phyloP scores from a whole-genome alignment of 495 filamentous ascomycete species.

The Opeltia flavorubescens region DNA sequence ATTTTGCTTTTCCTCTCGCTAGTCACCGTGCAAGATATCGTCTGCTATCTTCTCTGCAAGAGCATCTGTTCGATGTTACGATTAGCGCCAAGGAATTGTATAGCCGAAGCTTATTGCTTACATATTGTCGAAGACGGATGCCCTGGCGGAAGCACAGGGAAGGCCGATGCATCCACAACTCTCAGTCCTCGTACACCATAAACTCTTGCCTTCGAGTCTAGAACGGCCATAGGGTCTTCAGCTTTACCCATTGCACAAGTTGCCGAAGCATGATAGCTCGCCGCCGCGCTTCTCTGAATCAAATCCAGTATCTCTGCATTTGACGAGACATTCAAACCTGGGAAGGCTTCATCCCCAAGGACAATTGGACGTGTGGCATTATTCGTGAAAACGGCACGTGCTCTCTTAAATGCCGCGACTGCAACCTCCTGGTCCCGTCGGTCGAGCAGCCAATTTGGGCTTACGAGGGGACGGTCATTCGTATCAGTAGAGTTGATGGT shows the following conservation, averaged over 20 bases:
- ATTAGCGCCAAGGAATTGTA: too few species aligned
- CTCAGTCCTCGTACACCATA: slow-evolving; percentile 35
- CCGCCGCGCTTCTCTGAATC: slow-evolving; percentile 25
- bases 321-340: slow-evolving; percentile 29
- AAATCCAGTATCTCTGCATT: slow-evolving; percentile 37
- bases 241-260: slow-evolving; percentile 36
- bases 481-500: slow-evolving; percentile 9
- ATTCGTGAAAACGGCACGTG: slow-evolving; percentile 28
- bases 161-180: slow-evolving; percentile 47
- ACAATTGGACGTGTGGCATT: slow-evolving; percentile 25
- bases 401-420: slow-evolving; percentile 39
- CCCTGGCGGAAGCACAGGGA: slow-evolving; percentile 42
- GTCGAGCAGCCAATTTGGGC: slow-evolving; percentile 32
- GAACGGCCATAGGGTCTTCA: slow-evolving; percentile 37
- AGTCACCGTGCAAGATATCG: too few species aligned
- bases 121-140: slow-evolving; percentile 39
- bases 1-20: too few species aligned
- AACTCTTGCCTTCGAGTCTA: slow-evolving; percentile 38
- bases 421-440: slow-evolving; percentile 26
- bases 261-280: slow-evolving; percentile 36
- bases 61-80: too few species aligned
- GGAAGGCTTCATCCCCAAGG: slow-evolving; percentile 34
- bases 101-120: too few species aligned
- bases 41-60: too few species aligned
- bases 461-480: neutral